These are phyloP conservation scores for Botryotinia convoluta DNA, from an alignment of 2,329 filamentous ascomycete species.

Conservation along the genomic window DNA sequence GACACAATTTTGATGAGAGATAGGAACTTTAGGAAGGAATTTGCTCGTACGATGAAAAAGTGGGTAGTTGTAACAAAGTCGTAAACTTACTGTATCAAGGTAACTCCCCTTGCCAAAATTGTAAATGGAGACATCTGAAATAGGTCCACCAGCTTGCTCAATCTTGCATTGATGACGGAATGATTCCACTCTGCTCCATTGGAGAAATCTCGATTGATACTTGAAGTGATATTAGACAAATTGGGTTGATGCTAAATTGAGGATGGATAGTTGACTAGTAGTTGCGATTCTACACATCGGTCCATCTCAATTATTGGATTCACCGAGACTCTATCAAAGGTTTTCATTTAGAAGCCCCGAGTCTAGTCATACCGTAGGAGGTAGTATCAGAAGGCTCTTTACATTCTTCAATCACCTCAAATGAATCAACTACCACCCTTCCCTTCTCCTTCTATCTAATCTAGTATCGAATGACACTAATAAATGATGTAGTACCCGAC, in stretches of 20 bases:
- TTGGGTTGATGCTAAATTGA: not conserved
- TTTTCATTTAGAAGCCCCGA: not conserved
- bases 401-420: not conserved
- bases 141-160: not conserved
- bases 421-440: not conserved
- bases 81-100: not conserved
- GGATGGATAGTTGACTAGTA: not conserved
- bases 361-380: not conserved
- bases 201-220: not conserved
- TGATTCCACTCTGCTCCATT: conserved; percentile 6
- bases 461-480: not conserved
- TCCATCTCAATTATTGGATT: not conserved
- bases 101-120: not conserved
- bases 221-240: not conserved
- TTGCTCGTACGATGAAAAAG: conserved; percentile 8
- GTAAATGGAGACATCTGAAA: not conserved
- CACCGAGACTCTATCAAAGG: not conserved
- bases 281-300: not conserved
- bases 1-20: not conserved
- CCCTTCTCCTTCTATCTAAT: not conserved
- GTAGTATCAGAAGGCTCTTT: not conserved
- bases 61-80: not conserved
- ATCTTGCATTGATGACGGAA: conserved; percentile 10
- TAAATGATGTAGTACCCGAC: conserved; percentile 6
- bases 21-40: not conserved